Evolutionary conservation across 768 basidiomycete genomes (phyloP).

Genomic region (Tricholoma terreum): DNA sequence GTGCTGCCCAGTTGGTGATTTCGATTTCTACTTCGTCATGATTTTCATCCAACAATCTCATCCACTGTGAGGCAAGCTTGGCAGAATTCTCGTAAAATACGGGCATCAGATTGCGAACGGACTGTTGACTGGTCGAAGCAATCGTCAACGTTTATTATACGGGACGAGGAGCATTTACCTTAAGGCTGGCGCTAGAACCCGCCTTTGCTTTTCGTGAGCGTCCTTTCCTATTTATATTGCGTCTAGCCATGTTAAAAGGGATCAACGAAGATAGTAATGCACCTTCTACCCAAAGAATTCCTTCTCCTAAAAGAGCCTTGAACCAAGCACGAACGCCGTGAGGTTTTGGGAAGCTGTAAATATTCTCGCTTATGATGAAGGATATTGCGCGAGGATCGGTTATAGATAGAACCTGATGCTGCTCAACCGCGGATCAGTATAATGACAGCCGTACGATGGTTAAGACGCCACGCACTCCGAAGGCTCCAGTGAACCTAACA

Average conservation of each 20-base stretch:
- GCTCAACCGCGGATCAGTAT: constrained; percentile 4
- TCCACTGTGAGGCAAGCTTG: constrained; percentile 53
- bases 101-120: constrained; percentile 47
- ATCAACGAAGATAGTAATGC: background rate
- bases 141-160: background rate
- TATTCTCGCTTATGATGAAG: constrained; percentile 52
- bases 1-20: constrained; percentile 55
- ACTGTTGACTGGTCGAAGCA: constrained; percentile 39
- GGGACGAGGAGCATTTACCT: constrained; percentile 34
- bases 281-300: constrained; percentile 69
- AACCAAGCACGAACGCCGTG: constrained; percentile 65
- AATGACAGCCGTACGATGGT: constrained; percentile 2
- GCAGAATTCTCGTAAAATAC: constrained; percentile 56
- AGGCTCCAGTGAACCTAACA: constrained; percentile 53
- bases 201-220: constrained; percentile 54
- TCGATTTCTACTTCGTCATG: constrained; percentile 47
- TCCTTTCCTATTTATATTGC: constrained; percentile 40
- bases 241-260: background rate
- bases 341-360: constrained; percentile 61
- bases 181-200: constrained; percentile 52
- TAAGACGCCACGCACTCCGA: constrained; percentile 43
- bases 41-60: constrained; percentile 40
- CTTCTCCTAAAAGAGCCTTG: constrained; percentile 55
- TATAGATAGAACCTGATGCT: constrained; percentile 60
- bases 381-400: constrained; percentile 51